Conservation (phyloP, 2,329 filamentous ascomycete species). For the Nemania serpens region DNA sequence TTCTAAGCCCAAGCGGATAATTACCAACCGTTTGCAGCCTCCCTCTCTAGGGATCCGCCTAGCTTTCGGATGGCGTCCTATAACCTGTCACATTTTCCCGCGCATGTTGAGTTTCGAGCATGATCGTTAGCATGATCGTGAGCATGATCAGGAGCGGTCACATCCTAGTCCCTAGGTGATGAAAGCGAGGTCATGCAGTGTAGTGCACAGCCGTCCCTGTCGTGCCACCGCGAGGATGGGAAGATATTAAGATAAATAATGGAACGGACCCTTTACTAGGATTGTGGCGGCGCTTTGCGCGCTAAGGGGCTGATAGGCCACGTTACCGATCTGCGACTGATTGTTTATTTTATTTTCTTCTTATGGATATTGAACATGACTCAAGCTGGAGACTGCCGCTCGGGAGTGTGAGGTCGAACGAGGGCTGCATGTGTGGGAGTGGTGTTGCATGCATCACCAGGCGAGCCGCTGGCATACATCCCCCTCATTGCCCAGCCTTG, state of each 20-base stretch:
- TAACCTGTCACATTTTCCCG: conserved; percentile 26
- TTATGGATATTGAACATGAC: conserved; percentile 1
- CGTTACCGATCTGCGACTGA: conserved; percentile 11
- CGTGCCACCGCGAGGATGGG: conserved; percentile 18
- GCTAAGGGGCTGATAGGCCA: conserved; percentile 26
- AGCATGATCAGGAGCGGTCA: conserved; percentile 7
- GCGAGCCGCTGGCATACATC: conserved; percentile 17
- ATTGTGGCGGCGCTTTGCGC: conserved; percentile 15
- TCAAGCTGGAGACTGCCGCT: conserved; percentile 14
- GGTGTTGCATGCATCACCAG: conserved; percentile 21
- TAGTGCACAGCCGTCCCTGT: conserved; percentile 14
- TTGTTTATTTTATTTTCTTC: neutral
- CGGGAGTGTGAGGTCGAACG: conserved; percentile 20
- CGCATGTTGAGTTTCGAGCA: conserved; percentile 8
- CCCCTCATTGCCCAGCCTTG: conserved; percentile 14
- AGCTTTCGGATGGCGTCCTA: conserved; percentile 10
- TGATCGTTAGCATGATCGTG: conserved; percentile 15
- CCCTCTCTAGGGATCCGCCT: neutral
- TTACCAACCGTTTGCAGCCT: neutral
- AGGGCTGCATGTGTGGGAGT: conserved; percentile 25
- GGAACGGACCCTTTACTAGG: conserved; percentile 6
- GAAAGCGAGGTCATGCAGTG: conserved; percentile 12
- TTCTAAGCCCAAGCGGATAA: neutral
- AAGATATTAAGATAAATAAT: conserved; percentile 19
- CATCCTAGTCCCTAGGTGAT: conserved; percentile 6